phyloP scores from a whole-genome alignment of 495 filamentous ascomycete species.

The Peziza echinospora region DNA sequence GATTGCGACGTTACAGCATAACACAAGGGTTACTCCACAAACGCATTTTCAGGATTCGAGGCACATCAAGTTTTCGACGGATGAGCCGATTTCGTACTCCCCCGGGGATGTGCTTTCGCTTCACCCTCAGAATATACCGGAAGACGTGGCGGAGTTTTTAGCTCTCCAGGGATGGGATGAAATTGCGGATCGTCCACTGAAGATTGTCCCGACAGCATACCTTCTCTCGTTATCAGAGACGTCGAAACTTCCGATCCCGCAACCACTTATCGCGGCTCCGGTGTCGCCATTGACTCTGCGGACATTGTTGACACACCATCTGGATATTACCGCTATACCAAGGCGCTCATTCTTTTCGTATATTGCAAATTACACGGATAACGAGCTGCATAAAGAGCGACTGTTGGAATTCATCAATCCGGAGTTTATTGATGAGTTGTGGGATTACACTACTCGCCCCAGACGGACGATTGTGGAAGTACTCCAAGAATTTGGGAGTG shows the following conservation, averaged over 20 bases:
- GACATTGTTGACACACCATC: constrained; percentile 50
- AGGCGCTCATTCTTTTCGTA: constrained; percentile 62
- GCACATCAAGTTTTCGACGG: constrained; percentile 37
- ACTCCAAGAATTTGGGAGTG: constrained; percentile 66
- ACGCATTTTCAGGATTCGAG: constrained; percentile 91
- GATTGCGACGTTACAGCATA: constrained; percentile 33
- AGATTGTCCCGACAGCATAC: constrained; percentile 22
- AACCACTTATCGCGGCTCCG: constrained; percentile 25
- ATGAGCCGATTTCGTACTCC: constrained; percentile 24
- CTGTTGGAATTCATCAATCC: constrained; percentile 61
- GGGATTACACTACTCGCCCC: constrained; percentile 85
- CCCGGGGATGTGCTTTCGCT: constrained; percentile 64
- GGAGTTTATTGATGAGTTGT: constrained; percentile 66
- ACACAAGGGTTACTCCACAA: constrained; percentile 49
- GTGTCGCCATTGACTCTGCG: constrained; percentile 42
- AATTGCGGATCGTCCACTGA: constrained; percentile 43
- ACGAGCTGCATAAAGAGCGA: constrained; percentile 55
- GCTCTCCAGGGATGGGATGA: constrained; percentile 51
- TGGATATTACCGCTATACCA: constrained; percentile 77
- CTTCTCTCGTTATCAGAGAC: neutral
- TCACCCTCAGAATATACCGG: constrained; percentile 64
- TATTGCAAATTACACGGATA: constrained; percentile 47
- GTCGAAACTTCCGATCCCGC: constrained; percentile 11
- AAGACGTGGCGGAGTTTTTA: constrained; percentile 56
- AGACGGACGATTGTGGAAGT: constrained; percentile 81